Evolutionary conservation across 2,329 filamentous ascomycete genomes (phyloP).

Genomic region (Arthrobotrys iridis): DNA sequence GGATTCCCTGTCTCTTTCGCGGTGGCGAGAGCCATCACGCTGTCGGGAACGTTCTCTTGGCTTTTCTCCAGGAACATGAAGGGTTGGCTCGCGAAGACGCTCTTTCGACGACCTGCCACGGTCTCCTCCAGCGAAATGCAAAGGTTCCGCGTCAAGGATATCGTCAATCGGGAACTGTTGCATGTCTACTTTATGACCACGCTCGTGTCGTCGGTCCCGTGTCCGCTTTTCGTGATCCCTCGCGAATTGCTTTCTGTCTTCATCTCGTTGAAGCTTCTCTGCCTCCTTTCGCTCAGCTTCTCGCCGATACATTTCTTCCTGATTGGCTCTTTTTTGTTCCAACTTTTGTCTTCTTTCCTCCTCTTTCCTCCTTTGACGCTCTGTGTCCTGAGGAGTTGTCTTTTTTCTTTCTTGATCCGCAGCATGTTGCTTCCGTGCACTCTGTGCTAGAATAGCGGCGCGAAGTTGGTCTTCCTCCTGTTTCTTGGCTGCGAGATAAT

Average conservation of each 20-base stretch:
- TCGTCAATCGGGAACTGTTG: slow-evolving; percentile 38
- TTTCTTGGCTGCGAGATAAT: slow-evolving; percentile 34
- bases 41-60: slow-evolving; percentile 37
- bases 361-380: slow-evolving; percentile 28
- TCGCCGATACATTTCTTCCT: slow-evolving; percentile 21
- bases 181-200: slow-evolving; percentile 31
- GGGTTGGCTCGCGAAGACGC: slow-evolving; percentile 28
- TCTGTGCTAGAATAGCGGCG: slow-evolving; percentile 28
- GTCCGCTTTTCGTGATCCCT: slow-evolving; percentile 34
- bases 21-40: slow-evolving; percentile 38
- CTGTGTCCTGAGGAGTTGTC: slow-evolving; percentile 13
- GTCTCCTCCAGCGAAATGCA: slow-evolving; percentile 22
- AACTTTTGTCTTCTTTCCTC: slow-evolving; percentile 21
- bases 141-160: slow-evolving; percentile 33
- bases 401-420: slow-evolving; percentile 20
- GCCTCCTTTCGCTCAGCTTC: slow-evolving; percentile 24
- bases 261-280: slow-evolving; percentile 29
- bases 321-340: slow-evolving; percentile 9
- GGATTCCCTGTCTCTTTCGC: slow-evolving; percentile 40
- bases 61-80: slow-evolving; percentile 41
- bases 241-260: slow-evolving; percentile 23
- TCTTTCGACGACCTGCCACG: slow-evolving; percentile 51
- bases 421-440: slow-evolving; percentile 30
- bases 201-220: slow-evolving; percentile 32
- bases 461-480: slow-evolving; percentile 40